A percentile compares a stretch with the other conserved stretches of the same genome.
Conservation (phyloP, 1,139 yeast species). For the Suhomyces terraborum region DNA sequence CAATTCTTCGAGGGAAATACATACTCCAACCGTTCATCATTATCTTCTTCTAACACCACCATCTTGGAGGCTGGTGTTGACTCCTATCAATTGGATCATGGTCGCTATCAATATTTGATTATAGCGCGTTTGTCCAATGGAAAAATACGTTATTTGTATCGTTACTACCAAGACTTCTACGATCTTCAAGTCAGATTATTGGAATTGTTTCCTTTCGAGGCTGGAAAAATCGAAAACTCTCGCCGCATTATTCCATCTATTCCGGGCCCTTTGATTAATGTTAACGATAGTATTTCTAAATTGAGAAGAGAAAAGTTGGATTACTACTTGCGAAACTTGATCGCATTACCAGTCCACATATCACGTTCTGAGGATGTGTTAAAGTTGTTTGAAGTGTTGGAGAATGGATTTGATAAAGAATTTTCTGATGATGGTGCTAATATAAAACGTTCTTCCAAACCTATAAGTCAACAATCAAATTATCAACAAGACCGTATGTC, state of each 20-base stretch:
- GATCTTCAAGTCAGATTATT: constrained; percentile 85
- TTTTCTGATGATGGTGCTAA: constrained; percentile 24
- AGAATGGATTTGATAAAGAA: constrained; percentile 61
- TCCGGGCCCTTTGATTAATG: constrained; percentile 95
- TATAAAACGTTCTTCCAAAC: constrained; percentile 35
- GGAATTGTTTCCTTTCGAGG: constrained; percentile 87
- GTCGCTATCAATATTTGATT: constrained; percentile 86
- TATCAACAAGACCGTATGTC: constrained; percentile 48
- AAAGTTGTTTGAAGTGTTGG: constrained; percentile 66
- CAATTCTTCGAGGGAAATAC: constrained; percentile 40
- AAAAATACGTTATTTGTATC: constrained; percentile 67
- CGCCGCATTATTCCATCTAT: constrained; percentile 85
- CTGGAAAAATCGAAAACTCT: constrained; percentile 79
- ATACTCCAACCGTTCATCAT: constrained; percentile 35
- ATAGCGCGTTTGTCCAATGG: constrained; percentile 73
- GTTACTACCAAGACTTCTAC: constrained; percentile 95
- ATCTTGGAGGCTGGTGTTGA: constrained; percentile 73
- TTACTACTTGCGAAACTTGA: constrained; percentile 73
- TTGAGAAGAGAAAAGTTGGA: constrained; percentile 85
- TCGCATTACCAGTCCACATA: constrained; percentile 75
- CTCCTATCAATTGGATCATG: constrained; percentile 78
- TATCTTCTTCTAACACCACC: constrained; percentile 36
- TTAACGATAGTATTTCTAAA: constrained; percentile 83
- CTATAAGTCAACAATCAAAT: constrained; percentile 43
- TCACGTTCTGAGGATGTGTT: constrained; percentile 71